Base-by-base conservation (phyloP, 75 land plant genomes). In the Cryptomeria japonica region DNA sequence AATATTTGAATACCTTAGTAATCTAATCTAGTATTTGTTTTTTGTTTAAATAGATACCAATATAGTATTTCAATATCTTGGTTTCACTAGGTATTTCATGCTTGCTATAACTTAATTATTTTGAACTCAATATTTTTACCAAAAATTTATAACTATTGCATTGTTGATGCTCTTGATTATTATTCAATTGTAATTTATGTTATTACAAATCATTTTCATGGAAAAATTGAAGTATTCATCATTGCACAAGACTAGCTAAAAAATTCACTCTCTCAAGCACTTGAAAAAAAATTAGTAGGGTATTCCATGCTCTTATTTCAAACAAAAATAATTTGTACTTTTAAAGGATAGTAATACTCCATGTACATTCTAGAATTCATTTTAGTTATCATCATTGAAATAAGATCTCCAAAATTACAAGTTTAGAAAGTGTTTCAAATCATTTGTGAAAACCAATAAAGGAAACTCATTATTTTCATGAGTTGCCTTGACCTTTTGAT, bases 1-100 rank as follows among this genome's bases (percentile, higher is more conserved):
- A 18, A 44, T 83, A 47, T 32, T 91, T 51, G 89, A 90, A n/a
- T 86, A 90, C 85, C 92, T 89, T 16, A 53, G 44, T 64, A 80
- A 91, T 46, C 87, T 91, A 31, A 56, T 83, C 56, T 89, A 91
- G 92, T 91, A 38, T 41, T 37, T 38, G n/a, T n/a, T n/a, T n/a
- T n/a, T n/a, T n/a, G n/a, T n/a, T n/a, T n/a, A n/a, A 5, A 18
- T 78, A 25, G 9, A n/a, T n/a, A 38, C 18, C 38, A n/a, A n/a
- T n/a, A 2, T 38, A 11, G 16, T 2, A 86, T n/a, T 89, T 89
- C 87, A 12, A 56, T 83, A 47, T 34, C 89, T 51, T 51, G 73
- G n/a, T n/a, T n/a, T n/a, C n/a, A n/a, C n/a, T 47, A 56, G 89
- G 46, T 89, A 38, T 41, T 78, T 38, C 4, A 18, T 39, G 28